Conservation (phyloP, 306 rosid species). For the Myrica gale region DNA sequence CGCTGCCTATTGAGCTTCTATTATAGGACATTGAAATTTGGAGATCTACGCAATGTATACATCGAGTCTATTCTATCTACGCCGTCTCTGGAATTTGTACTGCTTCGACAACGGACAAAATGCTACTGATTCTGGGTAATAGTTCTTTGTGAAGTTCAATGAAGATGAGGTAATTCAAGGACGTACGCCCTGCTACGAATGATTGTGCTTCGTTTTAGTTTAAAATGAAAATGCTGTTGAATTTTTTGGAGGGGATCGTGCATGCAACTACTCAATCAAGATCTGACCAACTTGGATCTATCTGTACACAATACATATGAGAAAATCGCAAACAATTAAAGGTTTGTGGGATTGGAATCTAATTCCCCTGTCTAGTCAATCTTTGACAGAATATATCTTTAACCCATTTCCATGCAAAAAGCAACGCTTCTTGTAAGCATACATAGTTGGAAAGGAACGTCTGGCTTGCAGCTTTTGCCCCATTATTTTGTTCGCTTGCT, state of each 20-base stretch:
- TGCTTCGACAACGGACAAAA: too few relatives aligned
- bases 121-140: neutral
- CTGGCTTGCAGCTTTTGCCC: slow-evolving; percentile 38
- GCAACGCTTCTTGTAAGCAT: slow-evolving; percentile 10
- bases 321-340: slow-evolving; percentile 1
- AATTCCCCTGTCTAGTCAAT: slow-evolving; percentile 49
- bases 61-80: too few relatives aligned
- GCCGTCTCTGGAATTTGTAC: too few relatives aligned
- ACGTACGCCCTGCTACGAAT: neutral
- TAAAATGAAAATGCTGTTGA: neutral
- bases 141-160: neutral
- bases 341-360: slow-evolving; percentile 49
- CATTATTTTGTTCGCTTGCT: slow-evolving; percentile 31
- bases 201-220: neutral
- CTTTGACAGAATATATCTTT: slow-evolving; percentile 46
- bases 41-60: neutral
- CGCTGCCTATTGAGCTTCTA: neutral
- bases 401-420: slow-evolving; percentile 42
- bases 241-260: neutral
- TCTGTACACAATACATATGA: neutral
- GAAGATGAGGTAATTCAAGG: neutral
- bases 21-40: neutral
- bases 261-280: neutral
- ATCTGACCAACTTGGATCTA: neutral
- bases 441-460: slow-evolving; percentile 31